Evolutionary conservation across 2,329 filamentous ascomycete genomes (phyloP), one percentile per base, ranked within the genome.

Genomic region (Epichloe uncinata): DNA sequence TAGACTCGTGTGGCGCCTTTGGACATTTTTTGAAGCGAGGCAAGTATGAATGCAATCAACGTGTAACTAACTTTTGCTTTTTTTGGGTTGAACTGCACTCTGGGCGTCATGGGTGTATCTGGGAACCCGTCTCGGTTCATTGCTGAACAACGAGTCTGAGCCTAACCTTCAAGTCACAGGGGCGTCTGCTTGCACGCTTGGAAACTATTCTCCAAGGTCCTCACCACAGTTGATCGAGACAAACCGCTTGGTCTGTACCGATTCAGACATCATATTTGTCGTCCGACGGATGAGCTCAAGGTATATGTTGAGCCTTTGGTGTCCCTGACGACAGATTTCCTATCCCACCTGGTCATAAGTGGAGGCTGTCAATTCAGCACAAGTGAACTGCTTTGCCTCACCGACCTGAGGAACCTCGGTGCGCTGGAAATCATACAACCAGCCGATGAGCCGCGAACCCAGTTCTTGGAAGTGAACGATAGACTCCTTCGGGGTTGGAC

Each of bases 401-500:
- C 69, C 0, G 57, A 65, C 4, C 62, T 76, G 54, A 66, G 62
- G 30, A 77, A 75, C 47, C 66, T 77, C 4, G 73, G 68, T 8
- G 64, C 72, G 2, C 64, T 77, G 12, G 71, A 75, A 56, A 63
- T 77, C 20, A 61, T 73, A 13, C 65, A 72, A 52, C 67, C 68
- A 1, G 54, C 57, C 1, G 63, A 65, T 30, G 55, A 60, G 37
- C 42, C 59, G 20, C 49, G 53, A 4, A 51, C 52, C 26, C 48
- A 53, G 26, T 69, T 69, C 34, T 68, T 69, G 6, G 59, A 62
- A 3, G 56, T 75, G 5, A 71, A 56, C 38, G 73, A 78, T 53
- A 63, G 70, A 6, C 61, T 77, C 3, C 50, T 77, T 18, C 64
- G 68, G 35, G 68, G 68, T 20, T 77, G 73, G 73, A 65, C 67